Conservation (phyloP, 192 early-diverging fungal species). For the Umbelopsis sp. region DNA sequence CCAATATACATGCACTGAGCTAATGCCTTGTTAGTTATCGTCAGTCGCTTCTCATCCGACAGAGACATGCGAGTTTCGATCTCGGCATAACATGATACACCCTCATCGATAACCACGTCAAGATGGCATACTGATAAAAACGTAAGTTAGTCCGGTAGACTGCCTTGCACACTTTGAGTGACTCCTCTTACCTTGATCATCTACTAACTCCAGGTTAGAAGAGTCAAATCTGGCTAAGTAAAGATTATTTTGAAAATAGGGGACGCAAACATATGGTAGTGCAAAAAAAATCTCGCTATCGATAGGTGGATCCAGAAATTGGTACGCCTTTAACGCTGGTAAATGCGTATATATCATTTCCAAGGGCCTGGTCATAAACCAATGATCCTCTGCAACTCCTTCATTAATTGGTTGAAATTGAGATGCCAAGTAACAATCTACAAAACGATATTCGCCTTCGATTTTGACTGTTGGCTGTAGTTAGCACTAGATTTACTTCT, state of each 20-base stretch:
- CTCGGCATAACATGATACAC: constrained; percentile 16
- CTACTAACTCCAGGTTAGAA: constrained; percentile 24
- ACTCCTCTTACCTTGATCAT: constrained; percentile 26
- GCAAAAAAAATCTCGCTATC: constrained; percentile 39
- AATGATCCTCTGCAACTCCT: constrained; percentile 20
- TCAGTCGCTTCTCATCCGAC: neutral
- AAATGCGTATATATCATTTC: constrained; percentile 36
- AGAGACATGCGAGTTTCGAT: constrained; percentile 3
- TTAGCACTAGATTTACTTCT: neutral
- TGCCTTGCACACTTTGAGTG: constrained; percentile 22
- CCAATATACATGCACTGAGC: constrained; percentile 30
- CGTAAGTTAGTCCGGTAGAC: neutral
- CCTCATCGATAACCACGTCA: neutral
- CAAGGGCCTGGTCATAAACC: constrained; percentile 32
- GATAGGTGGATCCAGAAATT: constrained; percentile 47
- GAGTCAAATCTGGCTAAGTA: constrained; percentile 39
- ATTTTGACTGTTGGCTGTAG: constrained; percentile 36
- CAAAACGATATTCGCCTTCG: constrained; percentile 54
- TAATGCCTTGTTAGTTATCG: neutral
- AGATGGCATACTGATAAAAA: constrained; percentile 21
- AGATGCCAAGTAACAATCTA: constrained; percentile 59
- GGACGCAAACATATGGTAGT: constrained; percentile 47
- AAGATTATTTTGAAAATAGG: constrained; percentile 45
- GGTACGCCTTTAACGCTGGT: constrained; percentile 17
- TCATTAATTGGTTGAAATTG: constrained; percentile 44